A percentile compares a stretch with the other conserved stretches of the same genome.
phyloP scores from a whole-genome alignment of 2,329 filamentous ascomycete species.

The Berkeleyomyces basicola region DNA sequence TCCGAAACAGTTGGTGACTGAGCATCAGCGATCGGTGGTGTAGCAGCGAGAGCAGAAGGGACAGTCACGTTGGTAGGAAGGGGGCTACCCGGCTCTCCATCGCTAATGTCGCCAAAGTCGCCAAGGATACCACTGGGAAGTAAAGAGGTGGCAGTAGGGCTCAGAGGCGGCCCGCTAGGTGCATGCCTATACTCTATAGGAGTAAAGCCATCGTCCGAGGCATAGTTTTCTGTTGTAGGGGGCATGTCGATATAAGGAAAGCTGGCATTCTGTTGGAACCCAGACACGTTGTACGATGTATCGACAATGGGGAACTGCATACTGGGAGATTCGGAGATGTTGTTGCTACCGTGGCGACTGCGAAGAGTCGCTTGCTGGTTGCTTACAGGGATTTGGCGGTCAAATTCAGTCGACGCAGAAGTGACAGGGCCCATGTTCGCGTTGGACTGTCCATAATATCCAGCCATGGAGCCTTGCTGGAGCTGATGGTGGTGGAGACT shows the following conservation, averaged over 20 bases:
- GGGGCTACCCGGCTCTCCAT: conserved; percentile 39
- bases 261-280: conserved; percentile 33
- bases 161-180: conserved; percentile 52
- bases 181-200: conserved; percentile 46
- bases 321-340: conserved; percentile 21
- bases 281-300: conserved; percentile 32
- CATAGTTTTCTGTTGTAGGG: conserved; percentile 11
- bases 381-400: conserved; percentile 16
- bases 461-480: not conserved
- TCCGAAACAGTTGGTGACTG: conserved; percentile 45
- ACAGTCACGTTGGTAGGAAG: conserved; percentile 19
- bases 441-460: conserved; percentile 14
- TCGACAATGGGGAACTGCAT: conserved; percentile 24
- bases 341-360: conserved; percentile 30
- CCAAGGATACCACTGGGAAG: conserved; percentile 53
- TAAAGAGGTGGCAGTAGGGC: conserved; percentile 57
- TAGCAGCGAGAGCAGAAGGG: conserved; percentile 19
- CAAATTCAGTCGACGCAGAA: conserved; percentile 27
- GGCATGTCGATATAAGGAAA: conserved; percentile 39
- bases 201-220: conserved; percentile 28
- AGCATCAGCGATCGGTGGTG: conserved; percentile 23
- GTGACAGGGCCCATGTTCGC: not conserved
- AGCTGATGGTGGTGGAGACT: conserved; percentile 26
- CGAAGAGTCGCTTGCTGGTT: conserved; percentile 27
- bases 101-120: conserved; percentile 26